Base-by-base conservation (phyloP, 371 early-diverging fungal species). In the Zopfochytrium polystomum region DNA sequence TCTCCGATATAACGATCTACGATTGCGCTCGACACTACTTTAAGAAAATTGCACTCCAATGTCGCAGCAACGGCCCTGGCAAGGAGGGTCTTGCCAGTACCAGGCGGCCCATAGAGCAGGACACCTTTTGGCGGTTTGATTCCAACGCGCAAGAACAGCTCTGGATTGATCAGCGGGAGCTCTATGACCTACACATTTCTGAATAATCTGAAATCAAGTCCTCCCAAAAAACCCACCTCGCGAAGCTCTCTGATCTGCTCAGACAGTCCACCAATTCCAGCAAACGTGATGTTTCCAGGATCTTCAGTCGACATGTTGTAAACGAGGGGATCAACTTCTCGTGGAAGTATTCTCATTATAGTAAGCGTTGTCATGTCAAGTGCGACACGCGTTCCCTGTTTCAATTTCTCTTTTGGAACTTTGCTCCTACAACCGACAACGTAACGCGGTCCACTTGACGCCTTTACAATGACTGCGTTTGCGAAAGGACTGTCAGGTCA, bases 1-100 rank as follows among this genome's bases (percentile, higher is more conserved):
- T 99, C 99, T 66, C 99, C 99, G 76, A 98, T 98, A 75, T 98
- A 98, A 78, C 98, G 98, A 80, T 99, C 99, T n/a, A 99, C 98
- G 69, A 99, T 93, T 5, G 98, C 96, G 74, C 90, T 90, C 23
- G 92, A 90, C 0, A 98, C 97, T 0, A 99, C 95, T 71, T 97
- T 96, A 33, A 99, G 74, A 71, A 99, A 99, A 68, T 94, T 96
- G 62, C 92, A 95, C 71, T 97, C 96, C 46, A 98, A 73, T 9
- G 95, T 95, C 59, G 90, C 89, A 11, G 99, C 99, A 2, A 99
- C 97, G 1, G 98, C 99, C 64, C 98, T 84, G 20, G 99, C 99
- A 51, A 99, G 73, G 20, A 88, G 72, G 6, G 88, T 88, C 66
- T 85, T 85, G 22, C 86, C 85, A 3, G 78, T 78, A 26, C 99